Conservation (phyloP, 768 basidiomycete genomes). For the Rhizopogon rudus region DNA sequence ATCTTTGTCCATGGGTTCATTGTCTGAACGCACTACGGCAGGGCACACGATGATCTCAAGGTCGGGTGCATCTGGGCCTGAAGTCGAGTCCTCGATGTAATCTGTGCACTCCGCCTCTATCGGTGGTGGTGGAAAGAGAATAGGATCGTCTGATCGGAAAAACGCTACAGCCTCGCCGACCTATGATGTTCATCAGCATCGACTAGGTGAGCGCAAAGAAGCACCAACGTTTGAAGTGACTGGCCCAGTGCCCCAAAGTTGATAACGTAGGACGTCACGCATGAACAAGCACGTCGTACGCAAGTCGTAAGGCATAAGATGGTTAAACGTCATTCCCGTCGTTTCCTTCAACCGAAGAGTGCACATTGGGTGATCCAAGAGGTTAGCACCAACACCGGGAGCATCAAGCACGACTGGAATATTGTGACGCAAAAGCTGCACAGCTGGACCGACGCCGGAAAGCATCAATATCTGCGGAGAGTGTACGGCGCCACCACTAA, state of each 20-base stretch:
- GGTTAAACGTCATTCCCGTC: neutral
- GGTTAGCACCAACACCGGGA: slow-evolving; percentile 65
- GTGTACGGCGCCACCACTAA: slow-evolving; percentile 43
- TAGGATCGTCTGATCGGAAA: slow-evolving; percentile 11
- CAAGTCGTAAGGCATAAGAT: neutral
- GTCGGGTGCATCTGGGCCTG: slow-evolving; percentile 8
- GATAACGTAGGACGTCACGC: slow-evolving; percentile 2
- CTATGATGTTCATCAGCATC: slow-evolving; percentile 2
- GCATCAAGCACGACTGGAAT: slow-evolving; percentile 57
- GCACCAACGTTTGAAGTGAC: slow-evolving; percentile 42
- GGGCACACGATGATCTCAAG: slow-evolving; percentile 5
- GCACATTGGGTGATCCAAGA: slow-evolving; percentile 39
- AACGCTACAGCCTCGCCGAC: slow-evolving; percentile 13
- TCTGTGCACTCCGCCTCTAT: neutral
- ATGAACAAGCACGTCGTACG: neutral
- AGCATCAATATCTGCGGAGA: slow-evolving; percentile 24
- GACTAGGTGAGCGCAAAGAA: neutral
- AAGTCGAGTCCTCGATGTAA: slow-evolving; percentile 4
- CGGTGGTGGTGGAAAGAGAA: slow-evolving; percentile 5
- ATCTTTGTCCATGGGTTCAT: neutral
- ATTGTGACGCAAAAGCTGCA: slow-evolving; percentile 40
- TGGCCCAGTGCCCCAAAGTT: slow-evolving; percentile 32
- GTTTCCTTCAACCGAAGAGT: neutral
- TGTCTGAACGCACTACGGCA: neutral
- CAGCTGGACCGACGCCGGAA: slow-evolving; percentile 64